Conservation (phyloP, 2,329 filamentous ascomycete genomes). For the Byssothecium circinans region DNA sequence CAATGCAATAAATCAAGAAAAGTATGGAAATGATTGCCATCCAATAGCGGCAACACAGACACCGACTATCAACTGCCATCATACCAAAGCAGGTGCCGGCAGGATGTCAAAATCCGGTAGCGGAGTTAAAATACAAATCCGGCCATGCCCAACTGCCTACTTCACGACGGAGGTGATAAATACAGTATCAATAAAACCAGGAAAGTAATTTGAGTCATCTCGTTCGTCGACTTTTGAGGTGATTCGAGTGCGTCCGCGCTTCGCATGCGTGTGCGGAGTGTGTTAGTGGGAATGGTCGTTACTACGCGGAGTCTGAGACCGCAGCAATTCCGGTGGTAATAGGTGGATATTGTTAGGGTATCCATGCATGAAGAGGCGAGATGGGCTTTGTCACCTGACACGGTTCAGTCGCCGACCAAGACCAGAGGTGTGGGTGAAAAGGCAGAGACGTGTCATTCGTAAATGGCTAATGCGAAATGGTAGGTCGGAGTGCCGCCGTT, state of each 20-base stretch:
- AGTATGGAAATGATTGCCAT: background rate
- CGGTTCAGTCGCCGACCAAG: constrained; percentile 7
- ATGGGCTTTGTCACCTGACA: constrained; percentile 28
- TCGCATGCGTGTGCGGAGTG: background rate
- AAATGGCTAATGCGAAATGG: constrained; percentile 14
- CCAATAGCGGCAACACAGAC: constrained; percentile 12
- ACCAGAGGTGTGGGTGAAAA: constrained; percentile 19
- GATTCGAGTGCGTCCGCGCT: background rate
- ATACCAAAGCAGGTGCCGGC: constrained; percentile 1
- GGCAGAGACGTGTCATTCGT: constrained; percentile 25
- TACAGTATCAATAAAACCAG: constrained; percentile 1
- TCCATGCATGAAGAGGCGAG: constrained; percentile 36
- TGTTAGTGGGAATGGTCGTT: background rate
- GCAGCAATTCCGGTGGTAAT: constrained; percentile 14
- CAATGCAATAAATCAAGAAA: constrained; percentile 15
- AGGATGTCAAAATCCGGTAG: constrained; percentile 2
- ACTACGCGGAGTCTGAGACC: constrained; percentile 8
- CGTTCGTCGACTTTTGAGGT: background rate
- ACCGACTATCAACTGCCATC: constrained; percentile 6
- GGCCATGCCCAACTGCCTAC: constrained; percentile 2
- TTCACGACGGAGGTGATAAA: too few species aligned
- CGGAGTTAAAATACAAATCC: constrained; percentile 5
- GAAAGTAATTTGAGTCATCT: background rate
- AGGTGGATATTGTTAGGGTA: constrained; percentile 31
- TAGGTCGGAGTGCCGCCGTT: constrained; percentile 24